phyloP scores from a whole-genome alignment of 192 early-diverging fungal genomes.

The Backusella morwellensis region DNA sequence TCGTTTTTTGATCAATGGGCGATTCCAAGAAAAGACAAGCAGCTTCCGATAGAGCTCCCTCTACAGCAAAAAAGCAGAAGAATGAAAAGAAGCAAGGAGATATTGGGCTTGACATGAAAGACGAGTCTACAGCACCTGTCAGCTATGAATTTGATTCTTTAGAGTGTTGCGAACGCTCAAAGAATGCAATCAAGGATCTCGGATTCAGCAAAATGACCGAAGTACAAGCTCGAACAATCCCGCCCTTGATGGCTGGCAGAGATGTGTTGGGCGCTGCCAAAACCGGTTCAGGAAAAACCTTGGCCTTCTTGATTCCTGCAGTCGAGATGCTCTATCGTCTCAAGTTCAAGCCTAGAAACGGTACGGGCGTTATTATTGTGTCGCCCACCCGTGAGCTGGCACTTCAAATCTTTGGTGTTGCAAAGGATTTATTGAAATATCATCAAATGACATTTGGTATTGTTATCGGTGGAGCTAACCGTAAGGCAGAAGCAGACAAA shows the following conservation, averaged over 20 bases:
- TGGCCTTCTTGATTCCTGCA: constrained; percentile 97
- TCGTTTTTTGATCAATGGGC: constrained; percentile 2
- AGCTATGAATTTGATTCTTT: constrained; percentile 73
- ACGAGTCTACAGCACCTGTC: constrained; percentile 17
- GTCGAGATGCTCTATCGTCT: constrained; percentile 85
- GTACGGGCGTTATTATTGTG: constrained; percentile 92
- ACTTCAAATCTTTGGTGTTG: constrained; percentile 98
- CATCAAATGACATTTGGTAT: constrained; percentile 98
- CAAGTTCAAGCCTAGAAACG: constrained; percentile 97
- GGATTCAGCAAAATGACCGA: constrained; percentile 96
- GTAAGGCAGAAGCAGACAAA: constrained; percentile 95
- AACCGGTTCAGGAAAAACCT: constrained; percentile 96
- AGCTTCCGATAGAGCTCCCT: neutral
- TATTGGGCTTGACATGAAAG: neutral
- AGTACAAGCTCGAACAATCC: constrained; percentile 94
- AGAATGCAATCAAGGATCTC: constrained; percentile 87
- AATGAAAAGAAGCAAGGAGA: neutral
- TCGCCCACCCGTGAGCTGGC: constrained; percentile 99
- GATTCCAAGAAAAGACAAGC: constrained; percentile 10
- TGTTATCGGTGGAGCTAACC: constrained; percentile 97
- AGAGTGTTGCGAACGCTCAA: constrained; percentile 77
- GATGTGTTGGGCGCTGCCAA: constrained; percentile 99
- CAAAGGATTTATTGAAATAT: constrained; percentile 90
- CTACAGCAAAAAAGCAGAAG: constrained; percentile 3
- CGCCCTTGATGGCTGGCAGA: constrained; percentile 91